These are phyloP conservation scores for Naegleria fowleri DNA, from an alignment of 208 protist species.

Conservation along the genomic window DNA sequence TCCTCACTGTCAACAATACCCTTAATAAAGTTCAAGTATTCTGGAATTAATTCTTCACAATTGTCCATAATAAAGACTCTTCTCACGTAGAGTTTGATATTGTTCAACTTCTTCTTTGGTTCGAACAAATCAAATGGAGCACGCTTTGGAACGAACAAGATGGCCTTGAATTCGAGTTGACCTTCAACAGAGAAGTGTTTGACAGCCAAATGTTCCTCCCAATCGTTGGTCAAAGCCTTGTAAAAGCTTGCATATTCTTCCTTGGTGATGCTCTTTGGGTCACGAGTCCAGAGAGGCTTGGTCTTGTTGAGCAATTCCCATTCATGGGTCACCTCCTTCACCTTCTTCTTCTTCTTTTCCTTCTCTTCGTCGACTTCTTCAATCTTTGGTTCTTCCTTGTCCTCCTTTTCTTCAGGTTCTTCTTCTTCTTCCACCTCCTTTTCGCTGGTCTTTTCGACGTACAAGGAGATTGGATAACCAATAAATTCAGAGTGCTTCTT, in stretches of 20 bases:
- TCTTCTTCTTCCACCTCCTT: conserved; percentile 85
- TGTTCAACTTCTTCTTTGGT: conserved; percentile 80
- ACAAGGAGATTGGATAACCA: conserved; percentile 92
- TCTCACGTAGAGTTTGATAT: conserved; percentile 93
- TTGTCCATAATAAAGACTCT: conserved; percentile 98
- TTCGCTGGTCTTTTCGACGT: conserved; percentile 83
- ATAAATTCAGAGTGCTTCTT: conserved; percentile 99
- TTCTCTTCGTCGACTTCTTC: conserved; percentile 72
- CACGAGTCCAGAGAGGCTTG: conserved; percentile 95
- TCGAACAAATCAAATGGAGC: conserved; percentile 97
- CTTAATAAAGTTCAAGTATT: conserved; percentile 92
- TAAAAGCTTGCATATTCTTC: conserved; percentile 99
- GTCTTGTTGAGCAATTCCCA: conserved; percentile 95
- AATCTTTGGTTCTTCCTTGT: conserved; percentile 79
- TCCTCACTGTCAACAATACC: conserved; percentile 97
- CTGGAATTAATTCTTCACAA: conserved; percentile 92
- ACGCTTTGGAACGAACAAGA: conserved; percentile 90
- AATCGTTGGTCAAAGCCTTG: conserved; percentile 94
- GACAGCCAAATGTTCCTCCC: conserved; percentile 90
- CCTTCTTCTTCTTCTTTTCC: conserved; percentile 66
- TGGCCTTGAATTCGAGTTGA: conserved; percentile 88
- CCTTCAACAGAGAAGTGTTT: conserved; percentile 97
- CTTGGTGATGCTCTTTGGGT: conserved; percentile 87
- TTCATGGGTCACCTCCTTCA: conserved; percentile 69
- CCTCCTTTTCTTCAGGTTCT: conserved; percentile 61